These are phyloP conservation scores for Mucor velutinosus DNA, from an alignment of 371 early-diverging fungal species.

Conservation along the genomic window DNA sequence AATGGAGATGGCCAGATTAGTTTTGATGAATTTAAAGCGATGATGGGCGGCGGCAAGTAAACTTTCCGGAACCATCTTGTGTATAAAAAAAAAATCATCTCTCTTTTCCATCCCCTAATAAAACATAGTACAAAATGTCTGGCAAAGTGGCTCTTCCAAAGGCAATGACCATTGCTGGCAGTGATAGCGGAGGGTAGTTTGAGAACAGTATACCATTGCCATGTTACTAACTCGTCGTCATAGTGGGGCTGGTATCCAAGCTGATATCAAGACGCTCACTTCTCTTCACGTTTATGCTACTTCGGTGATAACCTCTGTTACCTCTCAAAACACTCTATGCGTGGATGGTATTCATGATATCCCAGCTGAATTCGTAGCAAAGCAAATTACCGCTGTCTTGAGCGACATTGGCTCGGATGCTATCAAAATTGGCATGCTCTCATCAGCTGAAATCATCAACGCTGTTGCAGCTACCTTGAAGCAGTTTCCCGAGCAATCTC, in stretches of 20 bases:
- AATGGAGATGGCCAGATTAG: constrained; percentile 48
- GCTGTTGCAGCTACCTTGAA: constrained; percentile 53
- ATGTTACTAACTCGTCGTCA: neutral
- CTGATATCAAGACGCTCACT: constrained; percentile 87
- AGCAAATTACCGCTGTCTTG: constrained; percentile 73
- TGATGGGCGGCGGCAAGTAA: constrained; percentile 64
- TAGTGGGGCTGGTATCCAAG: constrained; percentile 84
- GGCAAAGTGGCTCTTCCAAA: constrained; percentile 10
- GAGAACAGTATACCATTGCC: neutral
- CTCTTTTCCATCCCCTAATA: neutral
- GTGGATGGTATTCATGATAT: constrained; percentile 72
- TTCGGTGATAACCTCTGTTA: constrained; percentile 77
- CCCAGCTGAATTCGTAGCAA: constrained; percentile 64
- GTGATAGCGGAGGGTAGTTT: constrained; percentile 64
- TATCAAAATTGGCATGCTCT: constrained; percentile 87
- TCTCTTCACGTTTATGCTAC: constrained; percentile 73
- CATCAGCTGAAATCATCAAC: constrained; percentile 62
- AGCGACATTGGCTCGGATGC: constrained; percentile 78
- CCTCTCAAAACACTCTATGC: constrained; percentile 82
- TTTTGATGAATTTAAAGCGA: constrained; percentile 51
- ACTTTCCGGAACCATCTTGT: neutral
- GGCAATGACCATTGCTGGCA: constrained; percentile 67
- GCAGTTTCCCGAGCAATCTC: constrained; percentile 28
- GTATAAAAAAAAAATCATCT: constrained; percentile 3
- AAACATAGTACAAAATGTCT: constrained; percentile 2